A percentile compares a stretch with the other conserved stretches of the same genome.
phyloP scores from a whole-genome alignment of 2,329 filamentous ascomycete species.

The Fusarium hostae region DNA sequence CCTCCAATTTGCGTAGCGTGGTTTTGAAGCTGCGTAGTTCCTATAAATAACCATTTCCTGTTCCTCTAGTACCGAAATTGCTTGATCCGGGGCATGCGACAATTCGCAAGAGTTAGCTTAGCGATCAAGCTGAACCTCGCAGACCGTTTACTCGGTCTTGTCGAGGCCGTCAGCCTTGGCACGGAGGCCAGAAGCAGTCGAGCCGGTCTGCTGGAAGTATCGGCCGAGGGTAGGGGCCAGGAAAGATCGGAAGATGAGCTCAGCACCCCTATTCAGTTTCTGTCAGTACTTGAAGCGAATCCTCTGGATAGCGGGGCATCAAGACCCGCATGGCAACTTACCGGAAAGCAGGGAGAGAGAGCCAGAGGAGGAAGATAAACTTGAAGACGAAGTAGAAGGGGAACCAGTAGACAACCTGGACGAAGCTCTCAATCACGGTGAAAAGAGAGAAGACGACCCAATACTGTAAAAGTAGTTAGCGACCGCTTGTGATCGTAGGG shows the following conservation, averaged over 20 bases:
- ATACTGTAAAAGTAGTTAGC: constrained; percentile 68
- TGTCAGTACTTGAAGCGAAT: constrained; percentile 30
- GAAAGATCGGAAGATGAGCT: constrained; percentile 97
- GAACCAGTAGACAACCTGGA: constrained; percentile 93
- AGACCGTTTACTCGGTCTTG: constrained; percentile 69
- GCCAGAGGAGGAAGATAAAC: constrained; percentile 97
- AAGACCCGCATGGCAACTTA: constrained; percentile 60
- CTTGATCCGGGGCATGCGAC: constrained; percentile 39
- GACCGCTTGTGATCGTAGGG: constrained; percentile 3
- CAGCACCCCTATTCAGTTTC: constrained; percentile 76
- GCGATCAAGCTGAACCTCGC: constrained; percentile 39
- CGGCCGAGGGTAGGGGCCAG: constrained; percentile 89
- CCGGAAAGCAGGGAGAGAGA: constrained; percentile 93
- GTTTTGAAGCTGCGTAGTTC: constrained; percentile 24
- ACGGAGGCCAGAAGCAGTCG: constrained; percentile 87
- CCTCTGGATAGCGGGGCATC: constrained; percentile 7
- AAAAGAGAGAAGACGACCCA: constrained; percentile 89
- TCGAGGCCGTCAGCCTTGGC: constrained; percentile 84
- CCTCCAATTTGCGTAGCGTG: constrained; percentile 9
- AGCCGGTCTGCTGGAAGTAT: constrained; percentile 80
- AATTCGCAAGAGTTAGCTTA: constrained; percentile 40
- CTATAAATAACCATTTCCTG: constrained; percentile 20
- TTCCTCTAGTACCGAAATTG: constrained; percentile 34
- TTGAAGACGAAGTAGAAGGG: constrained; percentile 99
- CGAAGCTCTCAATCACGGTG: constrained; percentile 82